Base-by-base conservation (phyloP, 495 filamentous ascomycete genomes). In the Aspergillus hancockii region DNA sequence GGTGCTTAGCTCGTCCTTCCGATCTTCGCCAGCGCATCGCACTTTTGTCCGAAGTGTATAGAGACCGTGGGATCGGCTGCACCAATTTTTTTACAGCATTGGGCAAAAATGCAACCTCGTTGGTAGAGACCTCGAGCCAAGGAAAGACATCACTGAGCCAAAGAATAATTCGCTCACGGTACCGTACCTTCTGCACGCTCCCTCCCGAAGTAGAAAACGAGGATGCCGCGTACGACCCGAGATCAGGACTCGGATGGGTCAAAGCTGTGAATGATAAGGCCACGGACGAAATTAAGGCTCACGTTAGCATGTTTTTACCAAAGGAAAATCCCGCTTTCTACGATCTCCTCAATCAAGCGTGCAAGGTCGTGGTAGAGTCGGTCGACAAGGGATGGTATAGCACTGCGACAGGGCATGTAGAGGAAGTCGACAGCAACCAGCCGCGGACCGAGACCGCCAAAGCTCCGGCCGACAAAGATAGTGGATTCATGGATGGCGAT, bases 261-360 rank as follows among this genome's bases (percentile, higher is more conserved):
- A 82, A 83, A 58, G 85, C 86, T 14, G 76, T 90, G 49, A 98
- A 98, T 72, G 83, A 92, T 58, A 84, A 81, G 67, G 90, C 88
- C 3, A 74, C 59, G 28, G 91, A 96, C 58, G 94, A 98, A 76
- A 84, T 85, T 8, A 75, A 76, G 61, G 93, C 95, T 13, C 94
- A 98, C 77, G 87, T 89, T 75, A 83, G 82, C 50, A 97, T 98
- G 92, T 98, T 98, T 63, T 77, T 84, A 54, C 83, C 87, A 8
- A 88, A 83, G 64, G 82, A 90, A 40, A 97, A 98, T 69, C 89
- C 91, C 12, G 89, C 84, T 14, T 96, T 92, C 63, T 80, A 84
- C 61, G 79, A 75, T 32, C 77, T 98, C 69, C 75, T 85, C 8
- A 79, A 84, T 41, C 71, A 87, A 55, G 86, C 91, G 30, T 89